Conservation (phyloP, 2,329 filamentous ascomycete genomes). For the Colletotrichum gloeosporioides region DNA sequence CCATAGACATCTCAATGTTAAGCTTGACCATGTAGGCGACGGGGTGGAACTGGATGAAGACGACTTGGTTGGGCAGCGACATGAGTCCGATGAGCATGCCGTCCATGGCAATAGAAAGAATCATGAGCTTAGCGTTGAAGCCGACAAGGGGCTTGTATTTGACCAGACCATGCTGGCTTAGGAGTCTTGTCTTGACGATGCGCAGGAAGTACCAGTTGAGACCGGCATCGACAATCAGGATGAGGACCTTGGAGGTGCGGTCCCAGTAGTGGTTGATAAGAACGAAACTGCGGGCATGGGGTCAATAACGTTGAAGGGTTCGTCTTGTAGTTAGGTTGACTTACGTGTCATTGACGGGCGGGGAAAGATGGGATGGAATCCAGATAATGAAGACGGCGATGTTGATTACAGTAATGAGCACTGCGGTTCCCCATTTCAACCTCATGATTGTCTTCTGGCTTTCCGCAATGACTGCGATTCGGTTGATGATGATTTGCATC, state of each 20-base stretch:
- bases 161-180: constrained; percentile 49
- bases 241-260: constrained; percentile 55
- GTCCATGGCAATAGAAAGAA: constrained; percentile 56
- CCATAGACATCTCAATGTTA: constrained; percentile 61
- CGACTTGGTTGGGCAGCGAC: constrained; percentile 35
- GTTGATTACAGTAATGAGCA: constrained; percentile 53
- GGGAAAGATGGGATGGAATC: constrained; percentile 50
- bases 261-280: constrained; percentile 58
- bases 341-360: constrained; percentile 42
- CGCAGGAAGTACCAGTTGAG: constrained; percentile 60
- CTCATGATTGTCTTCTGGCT: constrained; percentile 37
- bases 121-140: constrained; percentile 56
- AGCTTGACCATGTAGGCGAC: constrained; percentile 59
- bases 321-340: constrained; percentile 5
- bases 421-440: constrained; percentile 53
- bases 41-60: constrained; percentile 57
- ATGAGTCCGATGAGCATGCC: constrained; percentile 38
- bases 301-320: neutral
- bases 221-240: constrained; percentile 52
- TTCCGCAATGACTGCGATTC: constrained; percentile 53
- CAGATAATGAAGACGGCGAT: constrained; percentile 59
- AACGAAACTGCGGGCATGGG: constrained; percentile 31
- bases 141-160: constrained; percentile 55
- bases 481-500: constrained; percentile 62
- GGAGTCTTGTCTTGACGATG: constrained; percentile 49